These are phyloP conservation scores for Berberis vulgaris DNA, from an alignment of 164 flowering plant species.

Conservation along the genomic window DNA sequence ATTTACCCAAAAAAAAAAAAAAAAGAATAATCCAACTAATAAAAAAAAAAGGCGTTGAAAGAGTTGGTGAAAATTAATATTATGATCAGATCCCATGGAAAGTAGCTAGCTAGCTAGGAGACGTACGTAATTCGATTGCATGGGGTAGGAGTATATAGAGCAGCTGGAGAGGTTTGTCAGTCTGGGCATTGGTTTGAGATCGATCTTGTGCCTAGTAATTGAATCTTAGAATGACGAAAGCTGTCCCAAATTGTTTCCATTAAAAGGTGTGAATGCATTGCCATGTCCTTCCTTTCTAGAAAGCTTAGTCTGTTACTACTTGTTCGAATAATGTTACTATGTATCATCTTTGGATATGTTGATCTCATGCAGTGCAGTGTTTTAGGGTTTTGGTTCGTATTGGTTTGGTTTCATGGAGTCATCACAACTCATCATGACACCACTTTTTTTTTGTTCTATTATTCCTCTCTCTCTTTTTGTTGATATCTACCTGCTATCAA, in stretches of 20 bases:
- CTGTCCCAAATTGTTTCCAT: slow-evolving; percentile 22
- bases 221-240: slow-evolving; percentile 36
- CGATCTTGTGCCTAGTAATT: not conserved
- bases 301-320: slow-evolving; percentile 14
- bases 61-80: too few species aligned
- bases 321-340: too few species aligned
- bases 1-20: too few species aligned
- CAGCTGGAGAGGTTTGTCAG: not conserved
- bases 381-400: not conserved
- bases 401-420: not conserved
- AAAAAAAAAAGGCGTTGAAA: too few species aligned
- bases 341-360: slow-evolving; percentile 20
- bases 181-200: slow-evolving; percentile 13
- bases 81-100: too few species aligned
- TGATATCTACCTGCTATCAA: not conserved
- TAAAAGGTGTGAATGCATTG: slow-evolving; percentile 21
- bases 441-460: slow-evolving; percentile 4
- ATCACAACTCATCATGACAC: slow-evolving; percentile 1
- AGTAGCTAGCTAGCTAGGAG: too few species aligned
- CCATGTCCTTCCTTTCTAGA: slow-evolving; percentile 17
- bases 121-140: not conserved
- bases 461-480: not conserved
- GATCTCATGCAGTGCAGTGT: slow-evolving; percentile 10
- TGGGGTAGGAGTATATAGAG: not conserved
- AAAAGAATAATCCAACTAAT: too few species aligned